Conservation (phyloP, 495 filamentous ascomycete genomes). For the Penicillium bialowiezense region DNA sequence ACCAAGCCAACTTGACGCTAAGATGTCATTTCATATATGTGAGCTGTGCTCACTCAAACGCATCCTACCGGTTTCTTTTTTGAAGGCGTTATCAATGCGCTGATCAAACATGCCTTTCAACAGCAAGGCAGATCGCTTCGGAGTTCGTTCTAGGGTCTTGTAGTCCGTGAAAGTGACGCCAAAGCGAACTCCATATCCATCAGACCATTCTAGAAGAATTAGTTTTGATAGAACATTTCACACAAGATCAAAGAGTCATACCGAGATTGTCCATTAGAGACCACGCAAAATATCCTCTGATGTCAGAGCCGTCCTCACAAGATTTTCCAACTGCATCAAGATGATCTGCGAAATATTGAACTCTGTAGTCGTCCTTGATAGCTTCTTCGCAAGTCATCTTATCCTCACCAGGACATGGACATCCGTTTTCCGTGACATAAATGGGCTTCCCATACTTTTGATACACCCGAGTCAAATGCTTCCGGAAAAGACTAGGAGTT, state of each 20-base stretch:
- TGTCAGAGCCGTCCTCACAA: constrained; percentile 59
- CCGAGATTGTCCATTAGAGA: constrained; percentile 58
- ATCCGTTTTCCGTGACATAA: constrained; percentile 75
- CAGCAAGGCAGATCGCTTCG: constrained; percentile 29
- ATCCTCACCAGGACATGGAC: constrained; percentile 64
- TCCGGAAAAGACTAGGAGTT: constrained; percentile 59
- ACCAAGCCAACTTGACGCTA: no score
- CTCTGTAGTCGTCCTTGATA: constrained; percentile 64
- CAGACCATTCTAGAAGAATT: constrained; percentile 47
- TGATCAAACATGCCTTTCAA: constrained; percentile 19
- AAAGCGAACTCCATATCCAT: constrained; percentile 70
- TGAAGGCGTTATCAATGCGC: not conserved
- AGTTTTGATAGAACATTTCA: not conserved
- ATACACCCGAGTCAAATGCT: constrained; percentile 67
- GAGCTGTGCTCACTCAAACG: not conserved
- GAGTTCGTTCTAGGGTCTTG: constrained; percentile 28
- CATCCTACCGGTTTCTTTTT: not conserved
- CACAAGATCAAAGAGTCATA: constrained; percentile 1
- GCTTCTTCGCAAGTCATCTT: constrained; percentile 55
- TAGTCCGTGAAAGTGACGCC: constrained; percentile 72
- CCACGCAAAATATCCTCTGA: constrained; percentile 70
- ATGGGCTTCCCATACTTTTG: constrained; percentile 66
- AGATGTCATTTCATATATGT: constrained; percentile 2
- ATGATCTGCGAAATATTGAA: constrained; percentile 65
- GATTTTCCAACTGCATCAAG: constrained; percentile 62